Percentiles rank a stretch among this genome's conserved stretches.
These are phyloP conservation scores for Leccinum incarnatum DNA, from an alignment of 768 basidiomycete genomes.

Conservation along the genomic window DNA sequence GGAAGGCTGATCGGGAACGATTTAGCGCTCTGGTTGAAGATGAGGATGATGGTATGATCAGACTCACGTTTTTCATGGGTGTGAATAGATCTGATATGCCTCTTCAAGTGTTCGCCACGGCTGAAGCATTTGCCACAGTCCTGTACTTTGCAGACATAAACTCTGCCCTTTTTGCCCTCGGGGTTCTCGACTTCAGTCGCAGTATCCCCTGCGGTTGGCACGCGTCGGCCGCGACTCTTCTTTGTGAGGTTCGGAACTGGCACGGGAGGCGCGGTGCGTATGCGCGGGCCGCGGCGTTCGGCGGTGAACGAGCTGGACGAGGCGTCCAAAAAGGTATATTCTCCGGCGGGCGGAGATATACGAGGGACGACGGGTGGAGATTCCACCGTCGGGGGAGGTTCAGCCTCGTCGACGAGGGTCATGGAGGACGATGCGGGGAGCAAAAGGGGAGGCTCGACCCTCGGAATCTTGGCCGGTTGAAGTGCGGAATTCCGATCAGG, in stretches of 20 bases:
- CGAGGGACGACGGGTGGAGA: constrained; percentile 6
- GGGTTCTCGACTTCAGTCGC: constrained; percentile 21
- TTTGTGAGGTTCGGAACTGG: constrained; percentile 79
- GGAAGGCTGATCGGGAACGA: constrained; percentile 53
- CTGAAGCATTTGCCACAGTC: constrained; percentile 73
- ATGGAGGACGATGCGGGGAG: constrained; percentile 28
- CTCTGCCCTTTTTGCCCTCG: constrained; percentile 34
- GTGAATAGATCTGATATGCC: constrained; percentile 72
- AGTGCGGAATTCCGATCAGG: constrained; percentile 15
- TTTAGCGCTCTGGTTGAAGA: constrained; percentile 20
- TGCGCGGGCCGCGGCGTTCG: constrained; percentile 46
- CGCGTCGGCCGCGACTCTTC: constrained; percentile 75
- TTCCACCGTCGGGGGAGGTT: constrained; percentile 12
- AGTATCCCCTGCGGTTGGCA: constrained; percentile 50
- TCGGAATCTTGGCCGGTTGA: constrained; percentile 30
- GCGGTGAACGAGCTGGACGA: constrained; percentile 35
- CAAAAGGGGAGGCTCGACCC: constrained; percentile 24
- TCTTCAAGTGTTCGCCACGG: constrained; percentile 72
- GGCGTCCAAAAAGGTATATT: constrained; percentile 35
- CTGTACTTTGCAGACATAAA: constrained; percentile 63
- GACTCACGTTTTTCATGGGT: constrained; percentile 75
- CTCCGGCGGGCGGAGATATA: constrained; percentile 30
- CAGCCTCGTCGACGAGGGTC: constrained; percentile 28
- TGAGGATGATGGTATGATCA: constrained; percentile 14
- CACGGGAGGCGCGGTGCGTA: constrained; percentile 57